phyloP scores from a whole-genome alignment of 2,329 filamentous ascomycete species.

The Cladosporium sp. region DNA sequence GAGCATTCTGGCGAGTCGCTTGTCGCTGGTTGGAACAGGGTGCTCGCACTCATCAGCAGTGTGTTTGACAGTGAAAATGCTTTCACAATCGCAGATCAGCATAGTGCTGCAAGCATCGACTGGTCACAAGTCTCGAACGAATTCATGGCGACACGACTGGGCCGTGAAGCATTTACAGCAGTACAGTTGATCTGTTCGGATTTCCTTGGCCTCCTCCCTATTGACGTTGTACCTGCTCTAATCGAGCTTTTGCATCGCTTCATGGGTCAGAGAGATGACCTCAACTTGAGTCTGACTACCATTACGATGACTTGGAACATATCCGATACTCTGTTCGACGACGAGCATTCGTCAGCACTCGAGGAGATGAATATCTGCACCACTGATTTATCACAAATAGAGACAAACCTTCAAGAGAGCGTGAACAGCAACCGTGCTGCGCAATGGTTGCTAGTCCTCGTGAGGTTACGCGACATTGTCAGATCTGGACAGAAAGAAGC shows the following conservation, averaged over 20 bases:
- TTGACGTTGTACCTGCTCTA: conserved; percentile 73
- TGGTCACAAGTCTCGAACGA: conserved; percentile 34
- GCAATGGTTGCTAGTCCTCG: conserved; percentile 74
- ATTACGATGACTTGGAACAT: conserved; percentile 96
- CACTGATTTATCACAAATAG: neutral
- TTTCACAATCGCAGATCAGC: conserved; percentile 14
- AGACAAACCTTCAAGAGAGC: neutral
- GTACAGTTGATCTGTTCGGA: conserved; percentile 93
- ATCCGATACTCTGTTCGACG: conserved; percentile 66
- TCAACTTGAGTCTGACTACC: conserved; percentile 95
- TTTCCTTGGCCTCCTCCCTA: conserved; percentile 71
- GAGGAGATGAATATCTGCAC: conserved; percentile 1
- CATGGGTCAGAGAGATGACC: conserved; percentile 82
- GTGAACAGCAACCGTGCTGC: conserved; percentile 46
- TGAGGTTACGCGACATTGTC: conserved; percentile 70
- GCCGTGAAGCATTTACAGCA: conserved; percentile 84
- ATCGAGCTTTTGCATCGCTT: conserved; percentile 89
- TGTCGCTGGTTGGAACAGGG: conserved; percentile 77
- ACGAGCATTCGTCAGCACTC: conserved; percentile 5
- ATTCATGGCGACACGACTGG: conserved; percentile 68
- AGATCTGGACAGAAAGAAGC: conserved; percentile 72
- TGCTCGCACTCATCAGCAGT: conserved; percentile 81
- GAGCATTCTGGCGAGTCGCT: conserved; percentile 87
- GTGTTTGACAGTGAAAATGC: conserved; percentile 60
- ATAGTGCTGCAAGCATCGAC: conserved; percentile 24